A percentile compares a stretch with the other conserved stretches of the same genome.
Conservation (phyloP, 495 filamentous ascomycete genomes). For the Recurvomyces mirabilis region DNA sequence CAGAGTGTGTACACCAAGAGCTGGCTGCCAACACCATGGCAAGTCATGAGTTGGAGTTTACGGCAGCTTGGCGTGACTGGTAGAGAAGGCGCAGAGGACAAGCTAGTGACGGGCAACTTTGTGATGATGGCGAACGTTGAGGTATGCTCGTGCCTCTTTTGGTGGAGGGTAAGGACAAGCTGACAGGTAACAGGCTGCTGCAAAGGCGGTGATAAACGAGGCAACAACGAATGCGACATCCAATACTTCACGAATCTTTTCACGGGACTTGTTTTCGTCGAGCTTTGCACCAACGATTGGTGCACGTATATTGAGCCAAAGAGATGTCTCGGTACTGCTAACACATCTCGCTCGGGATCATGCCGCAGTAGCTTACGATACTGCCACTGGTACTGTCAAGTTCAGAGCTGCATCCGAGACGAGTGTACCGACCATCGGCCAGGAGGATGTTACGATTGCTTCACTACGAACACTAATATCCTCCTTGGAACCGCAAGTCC, state of each 20-base stretch:
- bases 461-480: conserved; percentile 43
- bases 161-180: too few relatives aligned
- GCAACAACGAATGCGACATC: conserved; percentile 19
- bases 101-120: conserved; percentile 41
- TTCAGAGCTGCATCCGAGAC: conserved; percentile 44
- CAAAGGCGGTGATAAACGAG: conserved; percentile 21
- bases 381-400: conserved; percentile 49
- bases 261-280: conserved; percentile 11
- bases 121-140: conserved; percentile 52
- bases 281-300: conserved; percentile 16
- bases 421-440: conserved; percentile 43
- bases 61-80: conserved; percentile 54
- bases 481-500: conserved; percentile 35
- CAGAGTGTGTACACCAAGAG: conserved; percentile 52
- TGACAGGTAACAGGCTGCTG: conserved; percentile 24
- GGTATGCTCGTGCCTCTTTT: too few relatives aligned
- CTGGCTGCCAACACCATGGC: conserved; percentile 45
- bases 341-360: conserved; percentile 29
- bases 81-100: conserved; percentile 36
- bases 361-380: conserved; percentile 21
- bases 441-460: conserved; percentile 70
- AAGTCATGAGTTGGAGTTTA: conserved; percentile 64
- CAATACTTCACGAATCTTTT: conserved; percentile 20
- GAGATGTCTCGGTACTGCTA: conserved; percentile 25
- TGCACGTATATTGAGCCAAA: conserved; percentile 8